Percentiles rank a stretch among this genome's conserved stretches.
phyloP scores from a whole-genome alignment of 805 yeast species.

The Metschnikowia colocasiae region DNA sequence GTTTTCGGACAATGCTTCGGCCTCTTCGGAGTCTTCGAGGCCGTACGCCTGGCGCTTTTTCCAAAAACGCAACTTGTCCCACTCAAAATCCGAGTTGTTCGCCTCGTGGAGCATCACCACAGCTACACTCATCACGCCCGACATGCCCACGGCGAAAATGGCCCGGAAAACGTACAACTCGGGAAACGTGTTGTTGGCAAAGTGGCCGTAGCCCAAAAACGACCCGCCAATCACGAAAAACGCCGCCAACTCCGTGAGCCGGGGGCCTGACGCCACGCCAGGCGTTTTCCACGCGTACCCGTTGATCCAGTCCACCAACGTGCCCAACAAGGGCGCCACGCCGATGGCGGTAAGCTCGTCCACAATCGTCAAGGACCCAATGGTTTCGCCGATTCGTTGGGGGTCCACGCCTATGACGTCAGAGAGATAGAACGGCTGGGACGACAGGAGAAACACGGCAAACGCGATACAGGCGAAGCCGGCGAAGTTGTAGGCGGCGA shows the following conservation, averaged over 20 bases:
- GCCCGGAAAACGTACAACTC: constrained; percentile 47
- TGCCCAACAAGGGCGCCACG: constrained; percentile 60
- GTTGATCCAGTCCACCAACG: constrained; percentile 52
- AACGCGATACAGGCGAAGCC: constrained; percentile 38
- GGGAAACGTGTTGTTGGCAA: constrained; percentile 41
- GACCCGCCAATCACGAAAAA: constrained; percentile 46
- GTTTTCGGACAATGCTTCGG: too few species aligned
- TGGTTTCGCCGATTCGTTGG: constrained; percentile 29
- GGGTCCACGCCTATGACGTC: constrained; percentile 28
- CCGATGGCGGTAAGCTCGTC: constrained; percentile 58
- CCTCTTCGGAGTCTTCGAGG: too few species aligned
- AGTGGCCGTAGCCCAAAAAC: constrained; percentile 45
- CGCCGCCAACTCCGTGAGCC: constrained; percentile 48
- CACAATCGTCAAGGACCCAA: constrained; percentile 42
- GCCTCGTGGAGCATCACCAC: constrained; percentile 59
- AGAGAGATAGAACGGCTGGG: constrained; percentile 39
- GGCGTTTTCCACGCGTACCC: constrained; percentile 12
- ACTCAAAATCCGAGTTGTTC: constrained; percentile 40
- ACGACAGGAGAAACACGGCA: constrained; percentile 37
- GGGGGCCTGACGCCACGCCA: constrained; percentile 43
- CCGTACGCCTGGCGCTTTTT: too few species aligned
- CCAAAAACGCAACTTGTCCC: constrained; percentile 30
- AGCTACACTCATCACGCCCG: constrained; percentile 52
- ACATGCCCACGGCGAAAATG: constrained; percentile 60
- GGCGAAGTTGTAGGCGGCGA: constrained; percentile 32